Conservation (phyloP, 352 stramenopile genomes). For the Pythium folliculosum region DNA sequence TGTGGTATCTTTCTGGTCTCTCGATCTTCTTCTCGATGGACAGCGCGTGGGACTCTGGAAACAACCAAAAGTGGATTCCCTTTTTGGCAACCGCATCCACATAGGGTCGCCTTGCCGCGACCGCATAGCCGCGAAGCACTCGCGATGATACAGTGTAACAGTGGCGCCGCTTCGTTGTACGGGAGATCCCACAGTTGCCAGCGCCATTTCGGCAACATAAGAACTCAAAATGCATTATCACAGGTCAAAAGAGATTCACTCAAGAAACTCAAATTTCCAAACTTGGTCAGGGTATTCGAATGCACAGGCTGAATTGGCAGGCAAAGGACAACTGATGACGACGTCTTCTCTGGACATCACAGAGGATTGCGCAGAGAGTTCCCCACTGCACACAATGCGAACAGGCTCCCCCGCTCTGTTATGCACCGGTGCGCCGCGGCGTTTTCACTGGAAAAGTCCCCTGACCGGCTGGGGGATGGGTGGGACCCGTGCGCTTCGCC, state of each 20-base stretch:
- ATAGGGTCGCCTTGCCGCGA: background rate
- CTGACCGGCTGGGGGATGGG: background rate
- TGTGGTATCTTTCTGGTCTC: background rate
- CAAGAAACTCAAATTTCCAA: background rate
- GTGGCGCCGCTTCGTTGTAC: background rate
- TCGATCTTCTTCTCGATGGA: background rate
- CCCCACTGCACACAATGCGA: background rate
- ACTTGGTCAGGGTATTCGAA: constrained; percentile 2
- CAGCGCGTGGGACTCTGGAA: constrained; percentile 2
- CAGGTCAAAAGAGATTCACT: background rate
- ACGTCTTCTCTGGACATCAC: constrained; percentile 25
- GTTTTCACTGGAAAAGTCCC: constrained; percentile 5
- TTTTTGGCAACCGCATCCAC: background rate
- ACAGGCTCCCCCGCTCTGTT: background rate
- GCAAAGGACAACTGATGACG: constrained; percentile 16
- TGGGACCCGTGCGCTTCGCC: background rate
- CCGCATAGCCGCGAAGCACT: background rate
- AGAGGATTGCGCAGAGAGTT: constrained; percentile 20
- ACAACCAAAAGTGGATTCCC: background rate
- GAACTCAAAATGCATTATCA: background rate
- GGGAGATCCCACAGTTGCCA: background rate
- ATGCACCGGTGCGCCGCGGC: background rate
- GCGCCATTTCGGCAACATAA: background rate
- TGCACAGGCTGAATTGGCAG: background rate
- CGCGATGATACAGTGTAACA: background rate